Percentiles rank a stretch among this genome's conserved stretches.
Evolutionary conservation across 2,329 filamentous ascomycete genomes (phyloP).

Genomic region (Rugonectria rugulosa): DNA sequence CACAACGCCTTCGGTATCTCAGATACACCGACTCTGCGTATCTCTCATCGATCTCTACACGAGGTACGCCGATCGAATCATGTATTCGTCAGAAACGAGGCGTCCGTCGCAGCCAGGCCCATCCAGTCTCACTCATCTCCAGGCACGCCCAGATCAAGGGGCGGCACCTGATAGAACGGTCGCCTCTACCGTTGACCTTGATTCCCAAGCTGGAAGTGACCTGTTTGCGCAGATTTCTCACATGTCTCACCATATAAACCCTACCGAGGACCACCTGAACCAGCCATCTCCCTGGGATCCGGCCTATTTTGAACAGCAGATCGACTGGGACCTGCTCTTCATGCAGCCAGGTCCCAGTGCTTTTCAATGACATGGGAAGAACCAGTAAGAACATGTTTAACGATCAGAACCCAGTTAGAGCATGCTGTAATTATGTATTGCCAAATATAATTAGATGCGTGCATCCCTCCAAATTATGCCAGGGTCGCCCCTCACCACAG

Average conservation of each 20-base stretch:
- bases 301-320: slow-evolving; percentile 1
- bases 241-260: neutral
- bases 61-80: neutral
- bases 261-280: neutral
- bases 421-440: too few species aligned
- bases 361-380: neutral
- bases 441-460: too few species aligned
- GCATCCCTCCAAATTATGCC: too few species aligned
- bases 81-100: neutral
- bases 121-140: neutral
- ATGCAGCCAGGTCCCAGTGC: neutral
- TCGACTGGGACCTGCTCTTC: slow-evolving; percentile 3
- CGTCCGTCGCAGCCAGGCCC: neutral
- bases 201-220: neutral
- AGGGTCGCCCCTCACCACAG: too few species aligned
- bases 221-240: neutral
- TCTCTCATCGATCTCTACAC: neutral
- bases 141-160: neutral
- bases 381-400: neutral
- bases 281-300: neutral
- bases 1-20: neutral
- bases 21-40: neutral
- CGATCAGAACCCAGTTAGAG: too few species aligned
- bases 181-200: neutral
- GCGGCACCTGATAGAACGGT: neutral